These are phyloP conservation scores for Pistacia vera DNA, from an alignment of 345 rosid species.

Conservation along the genomic window DNA sequence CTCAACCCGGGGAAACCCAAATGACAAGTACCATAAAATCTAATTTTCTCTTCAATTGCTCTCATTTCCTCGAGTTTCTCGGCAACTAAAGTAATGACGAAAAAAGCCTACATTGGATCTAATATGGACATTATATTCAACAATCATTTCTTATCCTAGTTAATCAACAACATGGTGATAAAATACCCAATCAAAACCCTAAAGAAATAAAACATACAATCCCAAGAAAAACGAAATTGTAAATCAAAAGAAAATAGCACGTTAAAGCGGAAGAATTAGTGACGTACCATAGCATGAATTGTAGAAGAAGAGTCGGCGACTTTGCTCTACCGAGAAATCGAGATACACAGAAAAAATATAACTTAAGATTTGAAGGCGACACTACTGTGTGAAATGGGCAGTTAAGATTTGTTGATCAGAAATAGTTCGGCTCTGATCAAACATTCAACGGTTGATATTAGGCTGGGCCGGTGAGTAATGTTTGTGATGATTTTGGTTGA, in stretches of 20 bases:
- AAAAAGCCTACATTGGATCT: slow-evolving; percentile 16
- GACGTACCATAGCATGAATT: slow-evolving; percentile 35
- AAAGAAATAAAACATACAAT: background rate
- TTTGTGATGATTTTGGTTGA: slow-evolving; percentile 21
- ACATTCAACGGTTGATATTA: slow-evolving; percentile 1
- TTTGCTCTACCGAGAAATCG: slow-evolving; percentile 13
- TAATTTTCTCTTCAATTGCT: background rate
- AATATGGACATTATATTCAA: background rate
- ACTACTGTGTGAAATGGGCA: slow-evolving; percentile 2
- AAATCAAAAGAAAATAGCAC: background rate
- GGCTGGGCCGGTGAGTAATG: background rate
- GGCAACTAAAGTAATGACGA: background rate
- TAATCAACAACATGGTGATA: background rate
- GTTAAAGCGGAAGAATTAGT: background rate
- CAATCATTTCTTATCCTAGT: background rate
- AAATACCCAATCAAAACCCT: slow-evolving; percentile 4
- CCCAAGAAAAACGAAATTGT: background rate
- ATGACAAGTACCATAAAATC: background rate
- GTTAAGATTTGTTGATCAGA: slow-evolving; percentile 2
- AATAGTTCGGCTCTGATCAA: background rate
- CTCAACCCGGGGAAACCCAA: background rate
- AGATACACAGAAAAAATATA: background rate
- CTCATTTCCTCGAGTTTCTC: background rate
- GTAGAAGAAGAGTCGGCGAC: slow-evolving; percentile 19
- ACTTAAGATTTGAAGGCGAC: background rate